Evolutionary conservation across 2,329 filamentous ascomycete genomes (phyloP).

Genomic region (Ceratocystis colombiana): DNA sequence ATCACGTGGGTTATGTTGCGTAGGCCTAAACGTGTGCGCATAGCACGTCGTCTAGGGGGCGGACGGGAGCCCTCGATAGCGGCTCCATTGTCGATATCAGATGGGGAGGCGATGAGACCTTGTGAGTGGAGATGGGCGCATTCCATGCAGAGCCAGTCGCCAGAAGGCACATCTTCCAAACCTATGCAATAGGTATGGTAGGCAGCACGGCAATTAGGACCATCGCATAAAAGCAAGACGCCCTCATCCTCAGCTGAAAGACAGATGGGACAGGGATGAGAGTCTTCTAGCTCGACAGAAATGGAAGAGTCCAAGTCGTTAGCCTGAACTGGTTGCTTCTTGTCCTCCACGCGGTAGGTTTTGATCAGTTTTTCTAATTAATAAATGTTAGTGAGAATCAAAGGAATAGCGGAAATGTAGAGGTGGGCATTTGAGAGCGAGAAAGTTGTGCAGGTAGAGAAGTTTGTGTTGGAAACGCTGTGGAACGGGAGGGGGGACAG

Average conservation of each 20-base stretch:
- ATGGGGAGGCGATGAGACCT: background rate
- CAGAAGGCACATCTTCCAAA: slow-evolving; percentile 62
- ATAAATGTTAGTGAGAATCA: background rate
- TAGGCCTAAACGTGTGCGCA: slow-evolving; percentile 30
- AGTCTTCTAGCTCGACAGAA: slow-evolving; percentile 58
- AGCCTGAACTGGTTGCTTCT: slow-evolving; percentile 50
- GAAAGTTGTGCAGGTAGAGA: background rate
- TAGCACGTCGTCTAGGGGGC: slow-evolving; percentile 33
- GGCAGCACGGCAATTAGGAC: slow-evolving; percentile 60
- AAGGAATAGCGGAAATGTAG: background rate
- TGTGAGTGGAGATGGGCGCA: slow-evolving; percentile 49
- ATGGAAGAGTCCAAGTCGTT: slow-evolving; percentile 60
- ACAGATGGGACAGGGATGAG: slow-evolving; percentile 80
- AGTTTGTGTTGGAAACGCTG: background rate
- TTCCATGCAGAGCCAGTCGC: slow-evolving; percentile 84
- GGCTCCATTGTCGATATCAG: background rate
- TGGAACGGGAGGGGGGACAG: no score
- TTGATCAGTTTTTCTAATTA: slow-evolving; percentile 44
- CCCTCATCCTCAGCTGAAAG: slow-evolving; percentile 71
- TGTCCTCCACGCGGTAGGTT: slow-evolving; percentile 61
- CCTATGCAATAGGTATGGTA: slow-evolving; percentile 91
- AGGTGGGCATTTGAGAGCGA: background rate
- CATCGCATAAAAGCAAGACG: slow-evolving; percentile 78
- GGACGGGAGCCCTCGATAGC: slow-evolving; percentile 29
- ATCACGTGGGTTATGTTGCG: slow-evolving; percentile 32